These are phyloP conservation scores for Gloeopeniophorella convolvens DNA, from an alignment of 768 basidiomycete species.

Conservation along the genomic window DNA sequence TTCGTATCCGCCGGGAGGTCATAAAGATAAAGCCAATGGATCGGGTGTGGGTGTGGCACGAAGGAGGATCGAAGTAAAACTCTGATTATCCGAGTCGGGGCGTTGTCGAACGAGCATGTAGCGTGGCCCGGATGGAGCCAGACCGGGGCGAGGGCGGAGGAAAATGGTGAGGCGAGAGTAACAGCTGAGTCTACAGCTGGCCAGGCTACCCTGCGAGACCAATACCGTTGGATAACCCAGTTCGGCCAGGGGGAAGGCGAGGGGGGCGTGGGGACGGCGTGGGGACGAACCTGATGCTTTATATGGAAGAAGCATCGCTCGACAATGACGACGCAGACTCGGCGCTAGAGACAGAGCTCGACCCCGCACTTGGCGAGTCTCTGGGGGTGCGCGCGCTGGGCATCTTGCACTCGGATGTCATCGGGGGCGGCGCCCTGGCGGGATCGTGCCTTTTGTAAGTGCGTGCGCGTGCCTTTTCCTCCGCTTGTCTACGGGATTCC, in stretches of 20 bases:
- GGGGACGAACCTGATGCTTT: background rate
- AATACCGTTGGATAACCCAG: background rate
- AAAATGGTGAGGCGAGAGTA: too few species aligned
- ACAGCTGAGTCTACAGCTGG: too few species aligned
- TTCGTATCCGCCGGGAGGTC: constrained; percentile 4
- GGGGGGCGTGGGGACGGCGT: background rate
- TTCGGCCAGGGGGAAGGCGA: background rate
- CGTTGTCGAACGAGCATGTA: background rate
- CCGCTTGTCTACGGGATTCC: constrained; percentile 53
- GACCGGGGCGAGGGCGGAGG: too few species aligned
- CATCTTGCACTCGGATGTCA: background rate
- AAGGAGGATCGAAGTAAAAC: too few species aligned
- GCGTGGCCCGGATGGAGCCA: background rate
- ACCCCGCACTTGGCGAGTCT: too few species aligned
- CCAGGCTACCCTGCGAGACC: too few species aligned
- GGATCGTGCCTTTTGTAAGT: constrained; percentile 17
- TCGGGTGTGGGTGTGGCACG: too few species aligned
- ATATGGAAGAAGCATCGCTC: background rate
- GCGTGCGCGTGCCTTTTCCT: constrained; percentile 34
- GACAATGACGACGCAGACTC: too few species aligned
- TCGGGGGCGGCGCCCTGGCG: background rate
- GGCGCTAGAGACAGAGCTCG: too few species aligned
- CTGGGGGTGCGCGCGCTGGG: too few species aligned
- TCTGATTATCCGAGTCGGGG: background rate
- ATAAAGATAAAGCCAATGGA: constrained; percentile 9